Conservation (phyloP, 257 asterid genomes). For the Solanum medicagineum region DNA sequence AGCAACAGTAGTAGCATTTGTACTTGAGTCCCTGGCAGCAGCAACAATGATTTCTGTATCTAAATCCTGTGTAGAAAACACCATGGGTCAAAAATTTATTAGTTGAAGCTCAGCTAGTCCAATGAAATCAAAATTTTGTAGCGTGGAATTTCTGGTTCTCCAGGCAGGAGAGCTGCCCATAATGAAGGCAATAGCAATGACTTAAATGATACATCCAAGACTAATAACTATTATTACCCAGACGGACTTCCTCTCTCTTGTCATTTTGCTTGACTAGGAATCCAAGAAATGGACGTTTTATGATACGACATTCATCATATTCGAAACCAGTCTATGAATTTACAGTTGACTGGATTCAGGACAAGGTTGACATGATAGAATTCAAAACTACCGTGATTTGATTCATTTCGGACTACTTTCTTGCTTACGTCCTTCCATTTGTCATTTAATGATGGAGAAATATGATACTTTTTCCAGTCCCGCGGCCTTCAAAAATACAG, state of each 20-base stretch:
- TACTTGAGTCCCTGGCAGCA: constrained; percentile 54
- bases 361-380: not conserved
- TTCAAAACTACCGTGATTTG: not conserved
- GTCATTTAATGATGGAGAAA: not conserved
- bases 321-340: not conserved
- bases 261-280: not conserved
- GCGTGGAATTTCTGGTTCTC: not conserved
- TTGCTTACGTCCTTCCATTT: not conserved
- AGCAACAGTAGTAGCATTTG: constrained; percentile 73
- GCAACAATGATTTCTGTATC: constrained; percentile 93
- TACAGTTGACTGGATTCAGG: not conserved
- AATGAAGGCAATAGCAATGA: not conserved
- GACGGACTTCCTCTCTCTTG: not conserved
- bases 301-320: not conserved
- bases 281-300: not conserved
- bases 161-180: not conserved
- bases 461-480: not conserved
- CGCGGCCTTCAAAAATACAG: not conserved
- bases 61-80: constrained; percentile 38
- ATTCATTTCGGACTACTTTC: not conserved
- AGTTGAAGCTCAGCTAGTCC: not conserved
- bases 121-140: not conserved
- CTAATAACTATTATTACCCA: not conserved
- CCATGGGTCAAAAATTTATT: not conserved
- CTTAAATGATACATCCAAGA: not conserved